Evolutionary conservation across 2,329 filamentous ascomycete genomes (phyloP).

Genomic region (Aaosphaeria pasadenensis): DNA sequence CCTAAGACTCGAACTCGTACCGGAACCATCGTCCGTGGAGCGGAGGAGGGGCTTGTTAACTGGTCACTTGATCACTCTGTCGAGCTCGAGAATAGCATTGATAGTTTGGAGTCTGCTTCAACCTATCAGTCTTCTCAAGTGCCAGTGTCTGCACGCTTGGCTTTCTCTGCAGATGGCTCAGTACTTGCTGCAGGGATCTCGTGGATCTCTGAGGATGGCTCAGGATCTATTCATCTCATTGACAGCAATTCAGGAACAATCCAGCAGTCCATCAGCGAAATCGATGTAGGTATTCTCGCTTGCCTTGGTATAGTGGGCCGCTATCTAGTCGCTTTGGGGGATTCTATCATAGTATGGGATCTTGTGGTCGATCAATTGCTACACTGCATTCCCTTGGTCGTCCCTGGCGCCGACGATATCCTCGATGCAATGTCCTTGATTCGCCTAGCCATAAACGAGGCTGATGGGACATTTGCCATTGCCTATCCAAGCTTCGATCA

Average conservation of each 20-base stretch:
- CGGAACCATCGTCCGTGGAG: slow-evolving; percentile 61
- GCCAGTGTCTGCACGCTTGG: slow-evolving; percentile 59
- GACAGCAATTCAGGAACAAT: slow-evolving; percentile 68
- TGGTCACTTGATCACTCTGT: slow-evolving; percentile 69
- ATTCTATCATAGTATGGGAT: slow-evolving; percentile 76
- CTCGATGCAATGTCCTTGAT: slow-evolving; percentile 37
- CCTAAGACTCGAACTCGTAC: slow-evolving; percentile 67
- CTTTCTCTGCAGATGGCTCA: slow-evolving; percentile 60
- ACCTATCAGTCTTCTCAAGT: slow-evolving; percentile 24
- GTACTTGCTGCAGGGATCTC: slow-evolving; percentile 33
- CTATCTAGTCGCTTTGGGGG: slow-evolving; percentile 72
- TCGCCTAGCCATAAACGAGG: slow-evolving; percentile 70
- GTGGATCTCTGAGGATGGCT: slow-evolving; percentile 39
- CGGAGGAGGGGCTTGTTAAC: slow-evolving; percentile 56
- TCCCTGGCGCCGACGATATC: slow-evolving; percentile 25
- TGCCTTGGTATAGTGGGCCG: slow-evolving; percentile 70
- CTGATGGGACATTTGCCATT: slow-evolving; percentile 43
- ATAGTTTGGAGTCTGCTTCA: slow-evolving; percentile 18
- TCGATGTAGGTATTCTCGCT: slow-evolving; percentile 64
- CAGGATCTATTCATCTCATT: slow-evolving; percentile 70
- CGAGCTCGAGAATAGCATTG: slow-evolving; percentile 40
- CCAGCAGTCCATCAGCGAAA: slow-evolving; percentile 62
- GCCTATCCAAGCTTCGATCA: slow-evolving; percentile 36
- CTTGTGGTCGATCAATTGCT: slow-evolving; percentile 73
- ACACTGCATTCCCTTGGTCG: slow-evolving; percentile 59